Conservation (phyloP, 352 stramenopile species). For the Phytophthora ohioensis region DNA sequence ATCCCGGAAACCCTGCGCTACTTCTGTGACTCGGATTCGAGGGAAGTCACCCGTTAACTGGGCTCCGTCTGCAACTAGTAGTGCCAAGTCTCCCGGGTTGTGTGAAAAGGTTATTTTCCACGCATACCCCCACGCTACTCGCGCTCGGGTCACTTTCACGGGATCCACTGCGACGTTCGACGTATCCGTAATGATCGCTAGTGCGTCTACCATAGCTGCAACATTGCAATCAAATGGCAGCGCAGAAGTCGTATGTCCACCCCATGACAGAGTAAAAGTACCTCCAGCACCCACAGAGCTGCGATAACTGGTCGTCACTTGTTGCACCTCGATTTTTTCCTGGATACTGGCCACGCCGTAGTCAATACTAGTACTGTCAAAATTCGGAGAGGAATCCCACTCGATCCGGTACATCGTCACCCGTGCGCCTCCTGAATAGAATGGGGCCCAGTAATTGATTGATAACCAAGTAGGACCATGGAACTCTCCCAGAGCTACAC, state of each 20-base stretch:
- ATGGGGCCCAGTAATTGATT: slow-evolving; percentile 83
- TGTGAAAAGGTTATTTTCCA: slow-evolving; percentile 95
- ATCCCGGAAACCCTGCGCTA: slow-evolving; percentile 30
- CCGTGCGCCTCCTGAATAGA: slow-evolving; percentile 88
- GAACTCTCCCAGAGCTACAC: slow-evolving; percentile 81
- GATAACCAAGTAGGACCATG: slow-evolving; percentile 79
- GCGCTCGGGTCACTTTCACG: slow-evolving; percentile 73
- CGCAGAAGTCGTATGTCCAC: slow-evolving; percentile 71
- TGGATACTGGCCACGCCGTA: slow-evolving; percentile 90
- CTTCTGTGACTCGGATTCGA: slow-evolving; percentile 81
- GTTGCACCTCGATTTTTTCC: slow-evolving; percentile 92
- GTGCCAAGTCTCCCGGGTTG: slow-evolving; percentile 89
- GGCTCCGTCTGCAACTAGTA: slow-evolving; percentile 83
- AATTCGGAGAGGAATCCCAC: slow-evolving; percentile 88
- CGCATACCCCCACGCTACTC: slow-evolving; percentile 87
- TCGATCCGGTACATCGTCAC: slow-evolving; percentile 95
- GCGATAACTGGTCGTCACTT: slow-evolving; percentile 77
- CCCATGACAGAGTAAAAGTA: slow-evolving; percentile 94
- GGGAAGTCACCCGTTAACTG: slow-evolving; percentile 91
- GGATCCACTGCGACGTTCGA: slow-evolving; percentile 79
- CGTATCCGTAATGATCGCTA: slow-evolving; percentile 85
- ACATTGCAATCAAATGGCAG: slow-evolving; percentile 81
- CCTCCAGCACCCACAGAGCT: slow-evolving; percentile 75
- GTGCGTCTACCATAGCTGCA: slow-evolving; percentile 73
- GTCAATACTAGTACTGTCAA: slow-evolving; percentile 81